A percentile compares a stretch with the other conserved stretches of the same genome.
phyloP scores from a whole-genome alignment of 768 basidiomycete species.

The Pulveroboletus sp. region DNA sequence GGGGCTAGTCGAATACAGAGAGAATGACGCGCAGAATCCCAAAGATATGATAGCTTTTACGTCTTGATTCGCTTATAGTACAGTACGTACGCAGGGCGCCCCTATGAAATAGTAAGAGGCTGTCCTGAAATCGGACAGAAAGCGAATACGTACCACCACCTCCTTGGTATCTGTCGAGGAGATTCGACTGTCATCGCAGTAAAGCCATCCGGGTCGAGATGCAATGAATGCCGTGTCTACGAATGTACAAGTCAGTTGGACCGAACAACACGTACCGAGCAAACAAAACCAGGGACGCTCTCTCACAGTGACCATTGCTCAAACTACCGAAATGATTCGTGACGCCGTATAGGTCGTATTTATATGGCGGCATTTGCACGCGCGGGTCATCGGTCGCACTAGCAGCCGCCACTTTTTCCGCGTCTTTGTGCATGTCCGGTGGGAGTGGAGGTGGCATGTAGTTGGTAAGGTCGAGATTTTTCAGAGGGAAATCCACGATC shows the following conservation, averaged over 20 bases:
- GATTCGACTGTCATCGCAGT: slow-evolving; percentile 91
- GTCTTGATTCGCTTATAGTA: slow-evolving; percentile 64
- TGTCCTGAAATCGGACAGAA: not conserved
- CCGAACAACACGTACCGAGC: not conserved
- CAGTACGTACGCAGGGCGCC: slow-evolving; percentile 69
- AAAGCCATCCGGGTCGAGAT: slow-evolving; percentile 83
- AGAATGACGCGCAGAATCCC: too few relatives aligned
- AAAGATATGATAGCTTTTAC: slow-evolving; percentile 15
- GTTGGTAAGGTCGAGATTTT: slow-evolving; percentile 57
- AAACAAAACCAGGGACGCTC: slow-evolving; percentile 8
- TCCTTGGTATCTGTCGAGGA: slow-evolving; percentile 68
- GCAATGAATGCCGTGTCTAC: slow-evolving; percentile 91
- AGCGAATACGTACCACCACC: slow-evolving; percentile 62
- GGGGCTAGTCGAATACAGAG: not conserved
- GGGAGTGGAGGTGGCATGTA: slow-evolving; percentile 83
- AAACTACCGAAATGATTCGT: slow-evolving; percentile 95
- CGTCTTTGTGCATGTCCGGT: slow-evolving; percentile 53
- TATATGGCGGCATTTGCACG: slow-evolving; percentile 80
- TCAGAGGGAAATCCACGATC: slow-evolving; percentile 83
- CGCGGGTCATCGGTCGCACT: slow-evolving; percentile 61
- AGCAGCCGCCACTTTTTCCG: slow-evolving; percentile 33
- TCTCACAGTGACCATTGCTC: slow-evolving; percentile 93
- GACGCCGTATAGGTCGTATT: slow-evolving; percentile 91
- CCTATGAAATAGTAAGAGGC: slow-evolving; percentile 38
- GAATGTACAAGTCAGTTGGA: not conserved